Percentiles rank a stretch among this genome's conserved stretches.
Conservation (phyloP, 1,284 basidiomycete species). For the Leccinum laetum region DNA sequence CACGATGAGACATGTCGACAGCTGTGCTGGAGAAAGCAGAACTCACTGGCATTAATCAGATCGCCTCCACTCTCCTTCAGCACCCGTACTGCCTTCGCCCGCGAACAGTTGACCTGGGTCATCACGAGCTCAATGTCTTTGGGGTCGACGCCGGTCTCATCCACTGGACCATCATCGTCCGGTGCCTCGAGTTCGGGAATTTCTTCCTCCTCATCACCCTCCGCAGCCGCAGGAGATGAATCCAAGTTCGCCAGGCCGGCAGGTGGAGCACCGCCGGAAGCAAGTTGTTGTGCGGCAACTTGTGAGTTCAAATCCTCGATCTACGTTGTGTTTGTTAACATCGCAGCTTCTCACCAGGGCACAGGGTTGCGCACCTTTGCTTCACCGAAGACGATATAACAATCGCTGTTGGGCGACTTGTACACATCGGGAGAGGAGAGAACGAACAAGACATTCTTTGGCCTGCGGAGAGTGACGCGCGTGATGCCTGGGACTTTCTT, state of each 20-base stretch:
- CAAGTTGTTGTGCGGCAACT: slow-evolving; percentile 85
- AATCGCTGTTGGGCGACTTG: slow-evolving; percentile 97
- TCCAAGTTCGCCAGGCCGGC: slow-evolving; percentile 55
- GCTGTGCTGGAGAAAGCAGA: not conserved
- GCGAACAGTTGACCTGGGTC: slow-evolving; percentile 80
- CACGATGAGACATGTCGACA: slow-evolving; percentile 53
- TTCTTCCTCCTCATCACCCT: slow-evolving; percentile 74
- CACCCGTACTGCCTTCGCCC: slow-evolving; percentile 86
- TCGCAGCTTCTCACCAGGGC: not conserved
- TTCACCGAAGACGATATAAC: slow-evolving; percentile 99
- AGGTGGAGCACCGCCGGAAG: slow-evolving; percentile 47
- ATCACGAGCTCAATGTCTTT: slow-evolving; percentile 98
- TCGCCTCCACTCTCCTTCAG: slow-evolving; percentile 90
- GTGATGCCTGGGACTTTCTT: slow-evolving; percentile 94
- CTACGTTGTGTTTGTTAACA: slow-evolving; percentile 37
- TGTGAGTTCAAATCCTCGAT: slow-evolving; percentile 91
- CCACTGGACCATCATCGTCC: slow-evolving; percentile 76
- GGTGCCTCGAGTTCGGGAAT: slow-evolving; percentile 81
- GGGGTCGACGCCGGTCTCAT: slow-evolving; percentile 84
- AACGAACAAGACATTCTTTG: slow-evolving; percentile 96
- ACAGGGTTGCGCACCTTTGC: slow-evolving; percentile 65
- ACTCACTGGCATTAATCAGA: slow-evolving; percentile 93
- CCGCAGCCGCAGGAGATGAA: slow-evolving; percentile 47
- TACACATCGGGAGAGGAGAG: slow-evolving; percentile 95
- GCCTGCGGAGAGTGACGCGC: slow-evolving; percentile 91